phyloP scores from a whole-genome alignment of 2,329 filamentous ascomycete species.

The Cladosporium phlei region DNA sequence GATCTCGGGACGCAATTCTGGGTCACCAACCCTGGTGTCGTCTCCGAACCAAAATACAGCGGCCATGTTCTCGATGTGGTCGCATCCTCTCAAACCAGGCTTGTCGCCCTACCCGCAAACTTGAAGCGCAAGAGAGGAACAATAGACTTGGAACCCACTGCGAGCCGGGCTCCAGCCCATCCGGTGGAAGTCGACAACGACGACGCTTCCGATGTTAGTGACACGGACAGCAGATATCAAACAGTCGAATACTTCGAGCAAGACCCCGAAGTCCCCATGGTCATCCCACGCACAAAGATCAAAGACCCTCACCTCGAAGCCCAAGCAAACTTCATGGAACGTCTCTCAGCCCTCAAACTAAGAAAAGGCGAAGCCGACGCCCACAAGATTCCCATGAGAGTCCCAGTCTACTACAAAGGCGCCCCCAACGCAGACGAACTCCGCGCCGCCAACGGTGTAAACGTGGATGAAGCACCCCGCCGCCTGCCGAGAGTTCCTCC shows the following conservation, averaged over 20 bases:
- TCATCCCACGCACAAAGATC: slow-evolving; percentile 21
- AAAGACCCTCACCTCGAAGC: slow-evolving; percentile 18
- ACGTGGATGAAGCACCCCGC: background rate
- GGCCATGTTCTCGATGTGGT: slow-evolving; percentile 64
- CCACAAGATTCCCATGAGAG: slow-evolving; percentile 5
- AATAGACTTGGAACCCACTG: slow-evolving; percentile 14
- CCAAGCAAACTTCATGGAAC: slow-evolving; percentile 37
- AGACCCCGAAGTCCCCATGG: slow-evolving; percentile 16
- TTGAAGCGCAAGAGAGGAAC: slow-evolving; percentile 31
- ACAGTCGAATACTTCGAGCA: background rate
- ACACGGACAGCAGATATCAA: background rate
- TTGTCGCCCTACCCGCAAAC: slow-evolving; percentile 60
- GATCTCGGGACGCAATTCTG: slow-evolving; percentile 78
- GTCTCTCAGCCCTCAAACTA: slow-evolving; percentile 38
- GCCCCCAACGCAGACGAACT: slow-evolving; percentile 8
- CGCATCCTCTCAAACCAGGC: slow-evolving; percentile 63
- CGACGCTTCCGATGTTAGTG: slow-evolving; percentile 10
- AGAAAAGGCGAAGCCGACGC: slow-evolving; percentile 36
- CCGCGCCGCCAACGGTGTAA: background rate
- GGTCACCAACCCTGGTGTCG: slow-evolving; percentile 40
- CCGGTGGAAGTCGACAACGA: slow-evolving; percentile 11
- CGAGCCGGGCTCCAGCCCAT: slow-evolving; percentile 4
- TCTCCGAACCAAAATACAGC: slow-evolving; percentile 44
- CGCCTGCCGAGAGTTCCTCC: too few species aligned
- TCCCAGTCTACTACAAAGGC: slow-evolving; percentile 13